These are phyloP conservation scores for Scleromitrula shiraiana DNA, from an alignment of 2,329 filamentous ascomycete genomes.

Conservation along the genomic window DNA sequence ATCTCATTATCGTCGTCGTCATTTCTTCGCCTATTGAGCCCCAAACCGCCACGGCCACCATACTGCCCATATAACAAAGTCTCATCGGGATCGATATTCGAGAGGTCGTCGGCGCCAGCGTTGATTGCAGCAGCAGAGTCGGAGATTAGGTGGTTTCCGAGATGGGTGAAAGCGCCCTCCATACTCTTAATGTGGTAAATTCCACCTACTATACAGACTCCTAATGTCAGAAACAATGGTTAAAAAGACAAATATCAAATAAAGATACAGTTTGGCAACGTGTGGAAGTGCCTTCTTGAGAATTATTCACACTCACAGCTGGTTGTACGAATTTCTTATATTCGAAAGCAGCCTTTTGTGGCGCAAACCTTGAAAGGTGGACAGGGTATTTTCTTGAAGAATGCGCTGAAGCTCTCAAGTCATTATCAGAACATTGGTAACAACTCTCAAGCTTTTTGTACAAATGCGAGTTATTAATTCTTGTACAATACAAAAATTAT, in stretches of 20 bases:
- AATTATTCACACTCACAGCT: neutral
- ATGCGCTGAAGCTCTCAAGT: slow-evolving; percentile 23
- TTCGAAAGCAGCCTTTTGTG: slow-evolving; percentile 25
- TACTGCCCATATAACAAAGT: slow-evolving; percentile 67
- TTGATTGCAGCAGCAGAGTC: slow-evolving; percentile 83
- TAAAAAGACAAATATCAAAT: neutral
- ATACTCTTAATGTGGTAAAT: slow-evolving; percentile 39
- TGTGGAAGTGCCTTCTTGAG: neutral
- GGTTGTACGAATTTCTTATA: slow-evolving; percentile 6
- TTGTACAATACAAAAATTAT: neutral
- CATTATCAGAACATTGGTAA: slow-evolving; percentile 20
- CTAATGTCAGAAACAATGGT: slow-evolving; percentile 5
- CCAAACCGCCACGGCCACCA: slow-evolving; percentile 47
- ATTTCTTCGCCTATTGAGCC: slow-evolving; percentile 50
- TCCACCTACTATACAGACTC: slow-evolving; percentile 9
- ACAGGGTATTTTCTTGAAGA: too few relatives aligned
- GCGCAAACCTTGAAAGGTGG: slow-evolving; percentile 20
- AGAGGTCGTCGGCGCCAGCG: slow-evolving; percentile 66
- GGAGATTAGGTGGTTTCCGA: slow-evolving; percentile 79
- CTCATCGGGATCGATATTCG: slow-evolving; percentile 68
- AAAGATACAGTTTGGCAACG: neutral
- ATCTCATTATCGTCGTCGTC: slow-evolving; percentile 88
- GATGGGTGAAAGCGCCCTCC: slow-evolving; percentile 83
- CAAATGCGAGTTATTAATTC: neutral
- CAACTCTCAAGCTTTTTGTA: slow-evolving; percentile 12